Evolutionary conservation across 202 grass and related monocot genomes (phyloP), one percentile per base, ranked within the genome.

Genomic region (Hordeum pubiflorum): DNA sequence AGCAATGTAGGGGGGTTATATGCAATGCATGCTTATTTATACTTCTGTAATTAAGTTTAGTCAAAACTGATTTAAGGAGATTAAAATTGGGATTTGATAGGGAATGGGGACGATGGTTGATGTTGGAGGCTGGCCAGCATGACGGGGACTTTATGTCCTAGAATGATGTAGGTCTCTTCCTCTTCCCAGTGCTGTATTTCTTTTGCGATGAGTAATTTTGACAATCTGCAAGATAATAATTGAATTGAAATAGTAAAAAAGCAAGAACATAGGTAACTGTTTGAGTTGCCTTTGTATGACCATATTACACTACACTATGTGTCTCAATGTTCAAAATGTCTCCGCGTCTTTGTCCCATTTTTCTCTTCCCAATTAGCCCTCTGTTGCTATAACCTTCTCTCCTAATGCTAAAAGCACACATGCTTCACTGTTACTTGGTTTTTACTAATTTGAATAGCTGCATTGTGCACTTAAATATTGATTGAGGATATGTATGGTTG

Each of bases 71-170:
- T 86, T 31, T 76, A 79, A 89, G 76, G 63, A 90, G 64, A 88
- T 85, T 87, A 89, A 82, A 91, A 91, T 93, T 91, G 92, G 71
- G 89, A 90, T 93, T 99, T 99, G 81, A 89, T 91, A 94, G 92
- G 92, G 79, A 85, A 82, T 91, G 92, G 92, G 85, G 74, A 94
- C 55, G 87, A 94, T 91, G 92, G 92, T 99, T 99, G 93, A 99
- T 89, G 83, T 86, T 85, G 82, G 89, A 85, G 86, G 62, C 88
- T 60, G 64, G 79, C 82, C 82, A 86, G 77, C 87, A 87, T 86
- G 84, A 84, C 20, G 77, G 80, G 88, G 76, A 72, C 82, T 69
- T 68, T 84, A 80, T 90, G 57, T 76, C 86, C 78, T 95, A 86
- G 84, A 76, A 85, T 81, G 38, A 89, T 93, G 92, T 99, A 99